Conservation (phyloP, 148 eudicot species). For the Cornus kousa region DNA sequence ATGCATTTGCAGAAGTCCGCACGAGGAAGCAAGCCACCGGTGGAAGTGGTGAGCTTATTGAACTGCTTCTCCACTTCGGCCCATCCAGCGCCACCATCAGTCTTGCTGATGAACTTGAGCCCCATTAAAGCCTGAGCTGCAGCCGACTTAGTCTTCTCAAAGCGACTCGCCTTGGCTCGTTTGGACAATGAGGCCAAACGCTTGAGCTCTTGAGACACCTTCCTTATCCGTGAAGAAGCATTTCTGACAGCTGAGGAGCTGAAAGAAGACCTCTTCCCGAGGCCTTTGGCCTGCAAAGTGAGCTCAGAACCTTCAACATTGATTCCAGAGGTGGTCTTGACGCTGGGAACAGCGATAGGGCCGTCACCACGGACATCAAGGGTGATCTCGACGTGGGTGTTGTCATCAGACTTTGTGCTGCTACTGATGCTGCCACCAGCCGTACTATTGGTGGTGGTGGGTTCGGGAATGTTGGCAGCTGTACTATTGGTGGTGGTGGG, state of each 20-base stretch:
- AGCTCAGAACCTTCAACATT: too few species aligned
- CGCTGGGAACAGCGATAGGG: too few species aligned
- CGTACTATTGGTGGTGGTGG: too few species aligned
- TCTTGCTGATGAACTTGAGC: slow-evolving; percentile 36
- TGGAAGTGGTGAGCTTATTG: slow-evolving; percentile 19
- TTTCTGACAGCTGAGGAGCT: slow-evolving; percentile 23
- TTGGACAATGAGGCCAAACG: slow-evolving; percentile 28
- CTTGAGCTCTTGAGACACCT: slow-evolving; percentile 39
- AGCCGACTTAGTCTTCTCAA: slow-evolving; percentile 31
- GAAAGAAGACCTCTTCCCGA: slow-evolving; percentile 33
- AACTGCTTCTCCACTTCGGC: slow-evolving; percentile 32
- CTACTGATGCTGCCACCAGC: too few species aligned
- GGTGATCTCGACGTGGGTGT: too few species aligned
- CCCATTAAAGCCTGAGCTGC: slow-evolving; percentile 34
- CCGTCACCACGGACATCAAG: too few species aligned
- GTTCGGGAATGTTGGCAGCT: too few species aligned
- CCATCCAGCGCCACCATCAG: slow-evolving; percentile 37
- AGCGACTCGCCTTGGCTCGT: slow-evolving; percentile 12
- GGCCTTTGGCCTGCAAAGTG: neutral
- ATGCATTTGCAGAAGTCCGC: slow-evolving; percentile 35
- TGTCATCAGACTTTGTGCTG: too few species aligned
- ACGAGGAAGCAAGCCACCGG: slow-evolving; percentile 35
- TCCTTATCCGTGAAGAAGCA: slow-evolving; percentile 29
- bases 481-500: too few species aligned
- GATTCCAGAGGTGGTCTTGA: too few species aligned